Percentiles rank a stretch among this genome's conserved stretches.
These are phyloP conservation scores for Yamadazyma mexicana DNA, from an alignment of 1,139 yeast genomes.

Conservation along the genomic window DNA sequence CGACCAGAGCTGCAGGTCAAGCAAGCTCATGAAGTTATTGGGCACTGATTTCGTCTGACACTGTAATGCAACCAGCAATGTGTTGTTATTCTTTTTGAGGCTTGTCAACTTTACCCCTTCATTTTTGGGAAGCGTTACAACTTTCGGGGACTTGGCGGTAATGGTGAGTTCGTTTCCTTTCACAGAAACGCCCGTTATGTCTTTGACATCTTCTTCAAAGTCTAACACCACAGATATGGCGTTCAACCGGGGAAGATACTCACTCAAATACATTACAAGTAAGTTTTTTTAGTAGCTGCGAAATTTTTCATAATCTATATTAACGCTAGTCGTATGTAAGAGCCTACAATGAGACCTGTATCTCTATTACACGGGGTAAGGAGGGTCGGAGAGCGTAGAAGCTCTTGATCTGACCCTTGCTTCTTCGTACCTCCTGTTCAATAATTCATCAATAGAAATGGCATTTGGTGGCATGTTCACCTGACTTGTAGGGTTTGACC, in stretches of 20 bases:
- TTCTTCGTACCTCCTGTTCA: constrained; percentile 1
- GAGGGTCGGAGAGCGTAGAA: constrained; percentile 8
- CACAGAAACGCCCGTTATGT: constrained; percentile 9
- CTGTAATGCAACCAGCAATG: constrained; percentile 12
- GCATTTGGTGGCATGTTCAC: constrained; percentile 11
- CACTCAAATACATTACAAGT: constrained; percentile 34
- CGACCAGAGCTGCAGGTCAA: constrained; percentile 37
- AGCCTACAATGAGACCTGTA: no score
- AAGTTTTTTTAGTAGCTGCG: constrained; percentile 1
- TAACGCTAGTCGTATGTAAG: no score
- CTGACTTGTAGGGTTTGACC: constrained; percentile 6
- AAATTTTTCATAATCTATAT: constrained; percentile 2
- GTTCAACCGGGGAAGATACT: constrained; percentile 39
- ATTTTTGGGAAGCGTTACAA: background rate
- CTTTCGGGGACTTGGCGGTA: background rate
- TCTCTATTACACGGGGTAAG: constrained; percentile 7
- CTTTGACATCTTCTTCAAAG: constrained; percentile 15
- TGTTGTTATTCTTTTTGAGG: constrained; percentile 8
- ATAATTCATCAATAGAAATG: constrained; percentile 10
- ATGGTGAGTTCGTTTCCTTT: constrained; percentile 3
- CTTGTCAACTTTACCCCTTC: constrained; percentile 6
- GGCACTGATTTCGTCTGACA: constrained; percentile 8
- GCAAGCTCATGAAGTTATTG: constrained; percentile 22
- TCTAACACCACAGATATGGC: constrained; percentile 31
- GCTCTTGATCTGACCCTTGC: constrained; percentile 4